A percentile compares a stretch with the other conserved stretches of the same genome.
These are phyloP conservation scores for Pezizomycotina sp. DNA, from an alignment of 2,329 filamentous ascomycete species.

Conservation along the genomic window DNA sequence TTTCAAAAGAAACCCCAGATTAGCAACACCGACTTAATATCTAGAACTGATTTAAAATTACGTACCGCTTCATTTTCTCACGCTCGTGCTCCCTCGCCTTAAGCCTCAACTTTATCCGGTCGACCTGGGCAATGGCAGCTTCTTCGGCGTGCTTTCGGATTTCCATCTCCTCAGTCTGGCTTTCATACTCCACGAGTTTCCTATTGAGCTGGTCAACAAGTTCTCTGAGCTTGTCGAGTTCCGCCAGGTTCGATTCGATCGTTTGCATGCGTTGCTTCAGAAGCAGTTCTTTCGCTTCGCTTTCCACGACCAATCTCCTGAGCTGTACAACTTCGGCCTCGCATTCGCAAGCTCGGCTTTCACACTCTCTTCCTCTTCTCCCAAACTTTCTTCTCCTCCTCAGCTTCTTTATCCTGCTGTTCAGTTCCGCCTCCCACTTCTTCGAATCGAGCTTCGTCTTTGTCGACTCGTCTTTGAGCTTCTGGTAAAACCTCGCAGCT, in stretches of 20 bases:
- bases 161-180: conserved; percentile 44
- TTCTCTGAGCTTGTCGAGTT: conserved; percentile 42
- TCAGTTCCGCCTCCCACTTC: conserved; percentile 60
- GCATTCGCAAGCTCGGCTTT: conserved; percentile 46
- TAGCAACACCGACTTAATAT: not conserved
- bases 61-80: conserved; percentile 30
- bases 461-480: conserved; percentile 55
- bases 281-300: conserved; percentile 50
- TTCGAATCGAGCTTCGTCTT: conserved; percentile 56
- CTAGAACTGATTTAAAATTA: not conserved
- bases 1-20: conserved; percentile 6
- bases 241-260: conserved; percentile 43
- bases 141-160: conserved; percentile 42
- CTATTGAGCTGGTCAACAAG: conserved; percentile 46
- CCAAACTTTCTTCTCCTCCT: no score
- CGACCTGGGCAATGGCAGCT: conserved; percentile 42
- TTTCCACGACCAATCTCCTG: conserved; percentile 47
- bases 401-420: conserved; percentile 46
- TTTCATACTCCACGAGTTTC: conserved; percentile 46
- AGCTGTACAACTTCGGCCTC: conserved; percentile 46
- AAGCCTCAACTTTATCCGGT: conserved; percentile 44
- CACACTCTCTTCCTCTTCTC: no score
- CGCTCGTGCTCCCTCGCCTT: conserved; percentile 36
- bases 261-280: conserved; percentile 48
- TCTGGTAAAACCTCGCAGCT: conserved; percentile 51